These are phyloP conservation scores for Pelargonium cotyledonis DNA, from an alignment of 441 rosid species.

Conservation along the genomic window DNA sequence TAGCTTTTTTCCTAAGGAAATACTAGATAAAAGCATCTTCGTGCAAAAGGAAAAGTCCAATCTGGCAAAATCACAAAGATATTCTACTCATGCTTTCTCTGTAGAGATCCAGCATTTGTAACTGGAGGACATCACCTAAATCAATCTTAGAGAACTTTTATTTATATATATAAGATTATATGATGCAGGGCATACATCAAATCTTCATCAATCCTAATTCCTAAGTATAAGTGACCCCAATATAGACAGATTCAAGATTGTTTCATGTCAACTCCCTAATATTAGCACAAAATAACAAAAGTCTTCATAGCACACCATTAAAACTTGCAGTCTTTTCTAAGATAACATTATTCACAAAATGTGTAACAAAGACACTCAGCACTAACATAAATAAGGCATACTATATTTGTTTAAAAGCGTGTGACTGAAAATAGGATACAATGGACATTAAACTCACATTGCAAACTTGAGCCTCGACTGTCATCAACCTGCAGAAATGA, in stretches of 20 bases:
- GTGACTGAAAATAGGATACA: slow-evolving; percentile 16
- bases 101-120: not conserved
- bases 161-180: not conserved
- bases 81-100: not conserved
- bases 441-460: slow-evolving; percentile 37
- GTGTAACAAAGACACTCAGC: not conserved
- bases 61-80: not conserved
- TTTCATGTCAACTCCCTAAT: slow-evolving; percentile 7
- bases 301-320: not conserved
- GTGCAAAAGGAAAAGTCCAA: slow-evolving; percentile 1
- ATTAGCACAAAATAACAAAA: slow-evolving; percentile 7
- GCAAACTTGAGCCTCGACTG: slow-evolving; percentile 41
- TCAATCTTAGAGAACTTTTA: not conserved
- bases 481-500: slow-evolving; percentile 52
- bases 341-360: not conserved
- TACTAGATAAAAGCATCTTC: not conserved
- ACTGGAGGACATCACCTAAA: not conserved
- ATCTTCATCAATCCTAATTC: not conserved
- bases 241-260: not conserved
- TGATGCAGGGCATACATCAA: slow-evolving; percentile 8
- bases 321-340: not conserved
- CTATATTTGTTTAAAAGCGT: not conserved
- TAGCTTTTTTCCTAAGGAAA: not conserved
- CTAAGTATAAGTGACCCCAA: not conserved
- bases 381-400: slow-evolving; percentile 9